phyloP scores from a whole-genome alignment of 2,329 filamentous ascomycete species.

The Fusarium anthophilum region DNA sequence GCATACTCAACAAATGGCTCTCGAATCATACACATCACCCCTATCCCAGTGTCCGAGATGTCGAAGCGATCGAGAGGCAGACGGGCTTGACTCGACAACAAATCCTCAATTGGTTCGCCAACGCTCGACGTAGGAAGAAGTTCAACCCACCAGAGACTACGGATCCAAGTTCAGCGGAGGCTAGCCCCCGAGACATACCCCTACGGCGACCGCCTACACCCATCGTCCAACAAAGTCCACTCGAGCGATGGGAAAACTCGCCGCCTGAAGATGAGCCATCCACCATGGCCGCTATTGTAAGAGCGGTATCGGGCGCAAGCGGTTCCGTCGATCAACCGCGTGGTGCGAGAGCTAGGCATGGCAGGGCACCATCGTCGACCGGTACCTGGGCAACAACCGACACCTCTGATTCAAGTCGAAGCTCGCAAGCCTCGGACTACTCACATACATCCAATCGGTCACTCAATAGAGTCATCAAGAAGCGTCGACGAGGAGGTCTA shows the following conservation, averaged over 20 bases:
- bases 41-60: conserved; percentile 85
- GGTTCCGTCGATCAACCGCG: not conserved
- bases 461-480: not conserved
- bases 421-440: not conserved
- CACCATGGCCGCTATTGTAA: conserved; percentile 42
- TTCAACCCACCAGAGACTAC: not conserved
- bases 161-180: not conserved
- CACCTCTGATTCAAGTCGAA: conserved; percentile 5
- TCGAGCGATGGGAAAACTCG: conserved; percentile 47
- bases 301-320: conserved; percentile 28
- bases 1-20: conserved; percentile 65
- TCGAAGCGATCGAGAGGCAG: conserved; percentile 74
- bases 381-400: conserved; percentile 13
- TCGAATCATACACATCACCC: conserved; percentile 78
- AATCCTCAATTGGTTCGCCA: conserved; percentile 89
- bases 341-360: accelerated
- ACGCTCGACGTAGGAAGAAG: conserved; percentile 82
- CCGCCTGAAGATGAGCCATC: conserved; percentile 47
- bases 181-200: not conserved
- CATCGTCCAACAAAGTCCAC: conserved; percentile 40
- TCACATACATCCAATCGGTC: not conserved
- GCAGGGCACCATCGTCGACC: conserved; percentile 9
- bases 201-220: conserved; percentile 58
- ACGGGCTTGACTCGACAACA: conserved; percentile 82
- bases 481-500: not conserved